Evolutionary conservation across 305 asterid species (phyloP), one percentile per base, ranked within the genome.

Genomic region (Fraxinus albicans): DNA sequence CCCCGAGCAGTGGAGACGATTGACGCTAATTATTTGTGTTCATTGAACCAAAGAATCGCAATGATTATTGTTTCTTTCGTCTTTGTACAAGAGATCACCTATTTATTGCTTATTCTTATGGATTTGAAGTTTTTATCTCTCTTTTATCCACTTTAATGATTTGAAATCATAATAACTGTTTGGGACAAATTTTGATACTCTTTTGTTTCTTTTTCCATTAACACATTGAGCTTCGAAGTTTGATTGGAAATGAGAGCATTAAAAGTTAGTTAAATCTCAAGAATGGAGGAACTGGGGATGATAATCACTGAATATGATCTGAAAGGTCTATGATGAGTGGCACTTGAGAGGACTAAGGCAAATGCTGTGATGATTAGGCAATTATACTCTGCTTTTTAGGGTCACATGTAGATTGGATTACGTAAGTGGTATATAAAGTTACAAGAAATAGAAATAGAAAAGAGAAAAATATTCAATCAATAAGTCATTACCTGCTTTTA

Each of bases 371-470:
- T 84, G 67, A 78, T 70, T 70, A 70, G 15, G 40, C 29, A 29
- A 70, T 80, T 82, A 65, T 58, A 76, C 63, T 69, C 47, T 81
- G 79, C 79, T 55, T 80, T 79, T 79, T 67, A 70, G 81, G 40
- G 76, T 60, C 77, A 40, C 72, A 1, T 29, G 4, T 70, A 31
- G 10, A 70, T 31, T 29, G 76, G 23, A 70, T 31, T 12, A 31
- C n/a, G 23, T 23, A 10, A 23, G 29, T 63, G 67, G 19, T 19
- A 21, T 55, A 55, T 8, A 55, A n/a, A 21, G 25, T 55, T 6
- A n/a, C 2, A 55, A n/a, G 67, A 55, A 55, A 55, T 55, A 55
- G 23, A 55, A 55, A 19, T 19, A n/a, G 27, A 55, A 55, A 19
- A n/a, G 27, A 55, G 67, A 55, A 55, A 6, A 55, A 55, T 19